Base-by-base conservation (phyloP, 116 monocot species). In the Phalaenopsis hybrid region DNA sequence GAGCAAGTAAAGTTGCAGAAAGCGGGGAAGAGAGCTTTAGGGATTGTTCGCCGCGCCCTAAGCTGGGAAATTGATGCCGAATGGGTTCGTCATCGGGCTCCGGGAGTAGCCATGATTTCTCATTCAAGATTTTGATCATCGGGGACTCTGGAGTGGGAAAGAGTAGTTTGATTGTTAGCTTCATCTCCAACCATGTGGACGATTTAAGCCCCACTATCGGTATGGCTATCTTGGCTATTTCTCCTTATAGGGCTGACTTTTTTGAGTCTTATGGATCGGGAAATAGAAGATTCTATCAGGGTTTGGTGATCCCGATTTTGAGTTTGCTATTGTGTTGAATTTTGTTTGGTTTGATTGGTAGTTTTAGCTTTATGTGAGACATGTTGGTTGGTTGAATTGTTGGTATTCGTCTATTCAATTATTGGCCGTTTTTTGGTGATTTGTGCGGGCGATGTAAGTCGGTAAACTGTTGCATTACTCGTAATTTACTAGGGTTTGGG, bases 141-240 rank as follows among this genome's bases (percentile, higher is more conserved):
- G 92, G 92, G 21, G 92, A 92, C 57, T 88, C 92, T 6, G 92
- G 88, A 4, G 92, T 92, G 17, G 92, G 92, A 18, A 92, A 92
- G 87, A 93, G 92, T 69, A 93, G 92, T 63, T 82, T 93, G 79
- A 90, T 93, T 45, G 80, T 90, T 75, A 93, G 81, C 85, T 93
- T 90, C 87, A 93, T 90, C 81, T 88, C 92, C 79, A 77, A 79
- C 50, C 83, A 79, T 48, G 74, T 83, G 81, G 90, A 90, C 4
- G 87, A 90, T 61, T 79, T 88, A 82, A 10, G 87, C n/a, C 88
- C 92, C 9, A 90, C 92, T 15, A 93, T 93, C 79, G 91, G 91
- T 91, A 51, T 13, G 28, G 2, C 75, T 21, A 51, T 50, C 28
- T 77, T 50, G 12, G 2, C 75, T 21, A 51, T 50, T 6, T 77